Base-by-base conservation (phyloP, 495 filamentous ascomycete species). In the Neurospora sp. region DNA sequence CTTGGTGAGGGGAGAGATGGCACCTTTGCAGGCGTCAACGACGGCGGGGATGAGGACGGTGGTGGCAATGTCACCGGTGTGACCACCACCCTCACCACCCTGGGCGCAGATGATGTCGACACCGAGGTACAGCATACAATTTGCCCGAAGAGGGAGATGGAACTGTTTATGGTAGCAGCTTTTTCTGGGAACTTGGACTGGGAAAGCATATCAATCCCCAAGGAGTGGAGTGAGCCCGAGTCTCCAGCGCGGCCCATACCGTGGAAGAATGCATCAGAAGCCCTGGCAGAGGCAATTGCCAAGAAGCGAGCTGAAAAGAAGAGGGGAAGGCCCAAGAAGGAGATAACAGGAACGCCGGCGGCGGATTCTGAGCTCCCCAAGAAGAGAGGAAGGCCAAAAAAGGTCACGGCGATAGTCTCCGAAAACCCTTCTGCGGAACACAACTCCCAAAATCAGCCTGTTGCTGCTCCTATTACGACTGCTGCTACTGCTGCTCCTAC, bases 81-180 rank as follows among this genome's bases (percentile, higher is more conserved):
- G 92, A 0, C 92, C 92, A 27, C 92, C 92, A 3, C 92, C 92
- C 81, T 95, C 92, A 69, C 91, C 91, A 16, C 92, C 92, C 85
- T 95, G 92, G 31, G 92, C 90, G 80, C 93, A 96, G 42, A 97
- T 91, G 76, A 97, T 90, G 81, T 97, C 94, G 41, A 94, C 91
- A 77, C 96, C 96, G 69, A 93, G 88, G 22, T 93, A 31, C 20
- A 27, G 20, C 20, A 53, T 1, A 20, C 3, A 46, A 10, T 4
- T n/a, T 8, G 2, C 18, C 2, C 1, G 44, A 48, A 48, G 44
- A 20, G 44, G 44, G n/a, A 48, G n/a, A 2, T 11, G 0, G 44
- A 44, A 8, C 16, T 44, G 16, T n/a, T 7, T 5, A 5, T 18
- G 41, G 41, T 44, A 44, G 3, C 41, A 44, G 41, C 41, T 44